Percentiles rank a stretch among this genome's conserved stretches.
These are phyloP conservation scores for Ophiostoma montium DNA, from an alignment of 2,329 filamentous ascomycete species.

Conservation along the genomic window DNA sequence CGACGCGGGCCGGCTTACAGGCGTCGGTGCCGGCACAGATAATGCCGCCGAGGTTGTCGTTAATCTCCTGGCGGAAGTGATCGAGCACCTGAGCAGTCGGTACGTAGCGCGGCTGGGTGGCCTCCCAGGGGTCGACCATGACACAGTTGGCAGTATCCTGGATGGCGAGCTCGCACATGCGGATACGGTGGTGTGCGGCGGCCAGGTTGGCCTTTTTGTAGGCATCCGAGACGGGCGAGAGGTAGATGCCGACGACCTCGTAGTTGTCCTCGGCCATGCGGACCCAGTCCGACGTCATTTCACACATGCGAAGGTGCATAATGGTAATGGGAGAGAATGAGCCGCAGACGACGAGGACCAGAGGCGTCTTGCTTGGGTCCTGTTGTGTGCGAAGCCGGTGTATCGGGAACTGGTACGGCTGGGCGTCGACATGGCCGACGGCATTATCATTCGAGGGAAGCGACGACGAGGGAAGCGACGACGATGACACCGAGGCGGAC, in stretches of 20 bases:
- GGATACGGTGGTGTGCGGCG: constrained; percentile 29
- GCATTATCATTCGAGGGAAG: no score
- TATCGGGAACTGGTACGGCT: constrained; percentile 12
- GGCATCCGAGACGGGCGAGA: constrained; percentile 50
- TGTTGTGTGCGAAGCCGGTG: constrained; percentile 9
- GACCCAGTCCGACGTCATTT: constrained; percentile 25
- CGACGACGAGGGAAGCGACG: no score
- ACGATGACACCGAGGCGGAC: not conserved
- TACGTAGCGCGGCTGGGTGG: constrained; percentile 55
- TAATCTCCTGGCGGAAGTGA: constrained; percentile 85
- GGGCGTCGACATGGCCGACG: not conserved
- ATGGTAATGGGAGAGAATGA: constrained; percentile 20
- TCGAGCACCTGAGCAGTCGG: constrained; percentile 82
- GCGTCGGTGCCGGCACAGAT: constrained; percentile 26
- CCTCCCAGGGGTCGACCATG: constrained; percentile 55
- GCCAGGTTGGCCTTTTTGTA: constrained; percentile 73
- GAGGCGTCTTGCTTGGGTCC: constrained; percentile 17
- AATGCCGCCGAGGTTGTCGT: constrained; percentile 61
- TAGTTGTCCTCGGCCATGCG: constrained; percentile 33
- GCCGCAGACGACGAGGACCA: constrained; percentile 24
- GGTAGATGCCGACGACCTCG: constrained; percentile 75
- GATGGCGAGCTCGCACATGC: constrained; percentile 77
- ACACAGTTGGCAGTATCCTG: constrained; percentile 63
- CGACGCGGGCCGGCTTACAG: constrained; percentile 49
- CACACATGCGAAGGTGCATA: constrained; percentile 23